Evolutionary conservation across 2,329 filamentous ascomycete genomes (phyloP).

Genomic region (Pleoardoris graminearum): DNA sequence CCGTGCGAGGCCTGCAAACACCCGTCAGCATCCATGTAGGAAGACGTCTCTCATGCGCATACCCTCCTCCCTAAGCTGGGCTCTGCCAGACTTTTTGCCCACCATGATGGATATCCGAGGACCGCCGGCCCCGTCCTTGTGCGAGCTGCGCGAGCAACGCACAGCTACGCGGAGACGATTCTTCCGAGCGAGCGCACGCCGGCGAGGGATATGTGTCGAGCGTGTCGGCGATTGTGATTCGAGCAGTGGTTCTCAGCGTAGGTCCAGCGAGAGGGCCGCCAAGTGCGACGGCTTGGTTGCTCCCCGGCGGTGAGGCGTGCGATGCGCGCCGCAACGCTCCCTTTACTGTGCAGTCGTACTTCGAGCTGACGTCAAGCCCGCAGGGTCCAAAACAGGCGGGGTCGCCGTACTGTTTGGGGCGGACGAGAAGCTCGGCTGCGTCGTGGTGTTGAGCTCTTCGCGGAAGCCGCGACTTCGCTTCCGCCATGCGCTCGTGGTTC

Average conservation of each 20-base stretch:
- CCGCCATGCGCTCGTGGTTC: conserved; percentile 4
- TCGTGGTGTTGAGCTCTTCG: neutral
- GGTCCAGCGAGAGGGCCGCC: neutral
- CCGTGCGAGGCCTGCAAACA: conserved; percentile 75
- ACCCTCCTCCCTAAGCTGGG: conserved; percentile 64
- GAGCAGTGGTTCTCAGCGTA: neutral
- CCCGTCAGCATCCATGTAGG: conserved; percentile 12
- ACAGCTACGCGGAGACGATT: neutral
- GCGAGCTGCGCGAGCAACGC: neutral
- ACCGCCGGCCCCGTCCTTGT: neutral
- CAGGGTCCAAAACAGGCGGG: neutral
- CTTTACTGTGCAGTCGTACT: neutral
- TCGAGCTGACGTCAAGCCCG: neutral
- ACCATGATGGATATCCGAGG: conserved; percentile 54
- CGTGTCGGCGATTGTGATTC: neutral
- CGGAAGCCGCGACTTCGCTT: conserved; percentile 6
- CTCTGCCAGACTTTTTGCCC: conserved; percentile 67
- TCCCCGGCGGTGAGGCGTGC: neutral
- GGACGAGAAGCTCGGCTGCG: neutral
- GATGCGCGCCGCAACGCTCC: neutral
- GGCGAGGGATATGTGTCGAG: no score
- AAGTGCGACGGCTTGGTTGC: neutral
- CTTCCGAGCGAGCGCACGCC: no score
- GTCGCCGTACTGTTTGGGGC: neutral
- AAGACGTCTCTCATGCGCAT: conserved; percentile 18